These are phyloP conservation scores for Botryotinia narcissicola DNA, from an alignment of 2,329 filamentous ascomycete genomes.

Conservation along the genomic window DNA sequence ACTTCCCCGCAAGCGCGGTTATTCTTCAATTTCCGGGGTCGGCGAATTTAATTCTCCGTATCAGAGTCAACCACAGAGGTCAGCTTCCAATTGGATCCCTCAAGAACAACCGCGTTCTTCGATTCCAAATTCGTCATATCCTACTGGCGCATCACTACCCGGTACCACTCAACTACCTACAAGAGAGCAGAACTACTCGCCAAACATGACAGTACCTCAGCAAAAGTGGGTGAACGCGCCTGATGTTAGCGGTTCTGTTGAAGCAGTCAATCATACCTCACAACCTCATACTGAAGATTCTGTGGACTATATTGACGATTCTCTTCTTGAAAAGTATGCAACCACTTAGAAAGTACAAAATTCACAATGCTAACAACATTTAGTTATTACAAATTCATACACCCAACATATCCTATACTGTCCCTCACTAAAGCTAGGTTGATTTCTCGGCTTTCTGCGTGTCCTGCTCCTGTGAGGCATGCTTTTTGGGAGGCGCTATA, in stretches of 20 bases:
- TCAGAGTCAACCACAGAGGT: conserved; percentile 39
- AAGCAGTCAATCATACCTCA: conserved; percentile 29
- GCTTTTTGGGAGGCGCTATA: conserved; percentile 65
- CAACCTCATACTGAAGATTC: conserved; percentile 32
- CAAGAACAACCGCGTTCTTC: conserved; percentile 31
- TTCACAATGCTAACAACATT: conserved; percentile 26
- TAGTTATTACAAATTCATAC: conserved; percentile 63
- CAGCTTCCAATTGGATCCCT: conserved; percentile 28
- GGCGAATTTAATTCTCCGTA: conserved; percentile 41
- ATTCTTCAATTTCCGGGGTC: conserved; percentile 48
- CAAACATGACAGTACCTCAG: conserved; percentile 34
- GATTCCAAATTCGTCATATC: conserved; percentile 20
- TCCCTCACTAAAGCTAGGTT: conserved; percentile 56
- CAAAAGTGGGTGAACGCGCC: conserved; percentile 38
- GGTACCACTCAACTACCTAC: conserved; percentile 25
- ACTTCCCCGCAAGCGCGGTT: conserved; percentile 46
- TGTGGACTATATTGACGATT: conserved; percentile 46
- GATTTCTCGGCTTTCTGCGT: conserved; percentile 54
- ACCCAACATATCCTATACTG: conserved; percentile 66
- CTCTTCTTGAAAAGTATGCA: conserved; percentile 42
- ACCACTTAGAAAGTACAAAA: not conserved
- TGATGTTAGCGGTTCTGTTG: conserved; percentile 31
- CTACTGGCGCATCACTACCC: conserved; percentile 22
- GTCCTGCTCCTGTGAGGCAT: conserved; percentile 55
- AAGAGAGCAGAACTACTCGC: conserved; percentile 36